Base-by-base conservation (phyloP, 768 basidiomycete genomes). In the Holtermannia corniformis region DNA sequence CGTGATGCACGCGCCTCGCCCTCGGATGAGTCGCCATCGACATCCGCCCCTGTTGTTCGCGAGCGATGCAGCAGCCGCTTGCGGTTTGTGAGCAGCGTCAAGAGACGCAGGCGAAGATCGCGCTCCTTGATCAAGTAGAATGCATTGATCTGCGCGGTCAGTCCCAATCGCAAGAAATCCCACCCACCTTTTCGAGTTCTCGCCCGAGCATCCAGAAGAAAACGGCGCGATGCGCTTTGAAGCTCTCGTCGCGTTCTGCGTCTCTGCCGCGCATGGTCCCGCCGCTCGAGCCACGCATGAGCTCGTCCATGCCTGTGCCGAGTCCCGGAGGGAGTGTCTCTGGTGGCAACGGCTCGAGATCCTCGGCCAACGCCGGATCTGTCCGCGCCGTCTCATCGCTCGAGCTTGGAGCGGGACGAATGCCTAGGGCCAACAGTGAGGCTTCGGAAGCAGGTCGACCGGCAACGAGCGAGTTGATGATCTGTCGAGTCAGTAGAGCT, bases 191-290 rank as follows among this genome's bases (percentile, higher is more conserved):
- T 75, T 97, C 95, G 20, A 97, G 76, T 72, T 99, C 95, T 20
- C 93, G 81, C 71, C 96, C 92, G 0, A 99, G 80, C 71, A 92
- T 97, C 80, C 95, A 97, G 78, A 99, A 97, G 78, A 97, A 99
- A 1, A 90, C 89, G 3, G 92, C 87, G 68, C 92, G 89, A 76
- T 93, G 89, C 13, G 91, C 89, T 65, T 86, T 87, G 62, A 96
- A 91, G 65, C 87, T 85, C 16, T 85, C 81, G 0, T 87, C 84
- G 52, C 87, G 76, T 60, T 84, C 84, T 25, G 80, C 79, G 66
- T 87, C 84, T 62, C 82, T 78, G 20, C 78, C 77, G 45, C 57
- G 20, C 48, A 48, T 55, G 56, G 50, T 25, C 44, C 41, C 21
- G 13, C 58, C 45, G 41, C 57, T 54, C 20, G 52, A 45, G 3